A percentile compares a stretch with the other conserved stretches of the same genome.
These are phyloP conservation scores for Fennellomyces sp. DNA, from an alignment of 371 early-diverging fungal genomes.

Conservation along the genomic window DNA sequence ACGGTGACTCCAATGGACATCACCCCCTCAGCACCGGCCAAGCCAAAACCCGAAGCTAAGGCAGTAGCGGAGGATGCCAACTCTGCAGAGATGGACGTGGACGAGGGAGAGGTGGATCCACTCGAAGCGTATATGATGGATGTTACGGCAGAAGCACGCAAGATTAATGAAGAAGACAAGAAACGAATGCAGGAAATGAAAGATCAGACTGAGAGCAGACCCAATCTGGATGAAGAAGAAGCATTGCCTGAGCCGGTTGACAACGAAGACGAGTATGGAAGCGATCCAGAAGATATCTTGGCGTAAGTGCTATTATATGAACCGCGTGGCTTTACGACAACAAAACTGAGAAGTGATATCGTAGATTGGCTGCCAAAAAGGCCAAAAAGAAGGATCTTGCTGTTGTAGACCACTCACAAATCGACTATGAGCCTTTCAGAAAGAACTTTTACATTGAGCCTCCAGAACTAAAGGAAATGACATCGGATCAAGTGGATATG, in stretches of 20 bases:
- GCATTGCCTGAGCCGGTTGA: conserved; percentile 41
- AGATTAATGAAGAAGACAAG: conserved; percentile 70
- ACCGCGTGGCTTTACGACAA: not conserved
- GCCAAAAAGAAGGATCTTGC: conserved; percentile 93
- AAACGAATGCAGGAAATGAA: conserved; percentile 30
- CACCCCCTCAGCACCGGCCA: not conserved
- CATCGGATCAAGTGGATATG: conserved; percentile 83
- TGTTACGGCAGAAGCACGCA: conserved; percentile 74
- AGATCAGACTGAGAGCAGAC: conserved; percentile 29
- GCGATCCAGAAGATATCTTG: conserved; percentile 77
- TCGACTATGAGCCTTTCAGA: conserved; percentile 88
- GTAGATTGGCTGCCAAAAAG: conserved; percentile 75
- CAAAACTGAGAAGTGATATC: not conserved
- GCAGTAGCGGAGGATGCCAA: conserved; percentile 6
- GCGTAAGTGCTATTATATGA: conserved; percentile 51
- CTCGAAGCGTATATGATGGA: conserved; percentile 88
- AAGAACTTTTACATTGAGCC: conserved; percentile 98
- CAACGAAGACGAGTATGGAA: conserved; percentile 55
- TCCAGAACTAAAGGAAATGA: conserved; percentile 83
- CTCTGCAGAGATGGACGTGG: conserved; percentile 24
- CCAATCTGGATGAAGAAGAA: conserved; percentile 46
- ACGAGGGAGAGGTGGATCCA: conserved; percentile 58
- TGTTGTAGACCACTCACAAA: conserved; percentile 84
- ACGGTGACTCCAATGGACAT: not conserved
- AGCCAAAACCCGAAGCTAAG: conserved; percentile 10